Evolutionary conservation across 2,329 filamentous ascomycete genomes (phyloP).

Genomic region (Colletotrichum cereale): DNA sequence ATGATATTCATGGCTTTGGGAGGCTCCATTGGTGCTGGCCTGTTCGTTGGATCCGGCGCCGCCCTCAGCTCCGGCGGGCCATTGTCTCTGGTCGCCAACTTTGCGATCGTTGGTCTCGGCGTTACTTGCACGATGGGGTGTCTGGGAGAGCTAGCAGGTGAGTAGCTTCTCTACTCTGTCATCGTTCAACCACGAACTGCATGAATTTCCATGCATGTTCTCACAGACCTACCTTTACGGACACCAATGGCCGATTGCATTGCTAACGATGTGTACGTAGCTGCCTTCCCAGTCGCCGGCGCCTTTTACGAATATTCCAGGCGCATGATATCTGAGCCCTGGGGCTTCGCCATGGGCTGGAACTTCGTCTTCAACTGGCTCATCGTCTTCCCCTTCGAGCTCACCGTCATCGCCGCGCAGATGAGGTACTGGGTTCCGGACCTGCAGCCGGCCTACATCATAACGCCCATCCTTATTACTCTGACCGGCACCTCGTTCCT

Average conservation of each 20-base stretch:
- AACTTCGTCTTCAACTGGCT: slow-evolving; percentile 54
- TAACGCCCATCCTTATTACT: slow-evolving; percentile 55
- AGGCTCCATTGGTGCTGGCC: slow-evolving; percentile 53
- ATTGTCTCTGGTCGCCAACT: slow-evolving; percentile 48
- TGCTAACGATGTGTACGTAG: slow-evolving; percentile 35
- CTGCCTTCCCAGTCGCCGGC: slow-evolving; percentile 50
- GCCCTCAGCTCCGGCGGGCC: slow-evolving; percentile 50
- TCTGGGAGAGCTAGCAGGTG: slow-evolving; percentile 48
- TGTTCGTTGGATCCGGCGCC: slow-evolving; percentile 50
- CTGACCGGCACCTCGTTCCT: slow-evolving; percentile 58
- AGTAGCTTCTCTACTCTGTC: slow-evolving; percentile 38
- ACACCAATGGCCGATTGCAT: not conserved
- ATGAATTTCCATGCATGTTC: not conserved
- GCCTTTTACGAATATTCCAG: slow-evolving; percentile 56
- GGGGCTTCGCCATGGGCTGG: slow-evolving; percentile 57
- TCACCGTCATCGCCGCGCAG: slow-evolving; percentile 51
- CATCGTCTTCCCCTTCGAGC: slow-evolving; percentile 53
- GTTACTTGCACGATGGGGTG: slow-evolving; percentile 49
- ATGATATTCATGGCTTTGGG: slow-evolving; percentile 52
- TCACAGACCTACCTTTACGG: not conserved
- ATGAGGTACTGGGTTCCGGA: slow-evolving; percentile 47
- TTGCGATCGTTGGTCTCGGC: slow-evolving; percentile 48
- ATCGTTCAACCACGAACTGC: not conserved
- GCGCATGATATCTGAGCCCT: slow-evolving; percentile 52
- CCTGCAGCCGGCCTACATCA: slow-evolving; percentile 46